Percentiles rank a stretch among this genome's conserved stretches.
phyloP scores from a whole-genome alignment of 129 eudicot species.

The Kitagawia praeruptora region DNA sequence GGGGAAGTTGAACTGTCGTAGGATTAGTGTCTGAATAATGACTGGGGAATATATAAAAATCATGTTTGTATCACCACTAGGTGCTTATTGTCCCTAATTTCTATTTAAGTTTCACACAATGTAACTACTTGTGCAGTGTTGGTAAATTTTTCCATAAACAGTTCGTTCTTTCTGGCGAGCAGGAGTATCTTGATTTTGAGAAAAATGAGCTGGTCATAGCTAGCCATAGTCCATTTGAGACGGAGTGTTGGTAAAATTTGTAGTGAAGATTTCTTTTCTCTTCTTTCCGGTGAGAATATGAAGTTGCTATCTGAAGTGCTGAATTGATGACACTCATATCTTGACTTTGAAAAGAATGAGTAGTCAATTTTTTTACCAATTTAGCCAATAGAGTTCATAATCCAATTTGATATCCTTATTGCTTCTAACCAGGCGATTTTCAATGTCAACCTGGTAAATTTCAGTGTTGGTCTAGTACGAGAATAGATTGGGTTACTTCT shows the following conservation, averaged over 20 bases:
- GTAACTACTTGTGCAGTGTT: background rate
- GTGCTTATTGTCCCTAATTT: background rate
- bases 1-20: background rate
- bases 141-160: background rate
- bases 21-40: background rate
- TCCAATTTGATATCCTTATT: background rate
- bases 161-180: no score
- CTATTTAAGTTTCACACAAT: background rate
- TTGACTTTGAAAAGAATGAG: background rate
- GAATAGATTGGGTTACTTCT: background rate
- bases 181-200: no score
- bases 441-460: background rate
- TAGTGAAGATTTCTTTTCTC: background rate
- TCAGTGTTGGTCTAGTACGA: background rate
- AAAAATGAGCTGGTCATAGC: no score
- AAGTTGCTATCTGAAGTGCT: background rate
- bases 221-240: no score
- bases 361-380: no score
- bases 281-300: no score
- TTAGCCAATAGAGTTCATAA: no score
- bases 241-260: background rate
- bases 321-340: no score
- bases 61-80: background rate
- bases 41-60: background rate
- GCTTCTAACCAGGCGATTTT: background rate